Percentiles rank a stretch among this genome's conserved stretches.
Evolutionary conservation across 2,329 filamentous ascomycete genomes (phyloP).

Genomic region (Seiridium unicorne): DNA sequence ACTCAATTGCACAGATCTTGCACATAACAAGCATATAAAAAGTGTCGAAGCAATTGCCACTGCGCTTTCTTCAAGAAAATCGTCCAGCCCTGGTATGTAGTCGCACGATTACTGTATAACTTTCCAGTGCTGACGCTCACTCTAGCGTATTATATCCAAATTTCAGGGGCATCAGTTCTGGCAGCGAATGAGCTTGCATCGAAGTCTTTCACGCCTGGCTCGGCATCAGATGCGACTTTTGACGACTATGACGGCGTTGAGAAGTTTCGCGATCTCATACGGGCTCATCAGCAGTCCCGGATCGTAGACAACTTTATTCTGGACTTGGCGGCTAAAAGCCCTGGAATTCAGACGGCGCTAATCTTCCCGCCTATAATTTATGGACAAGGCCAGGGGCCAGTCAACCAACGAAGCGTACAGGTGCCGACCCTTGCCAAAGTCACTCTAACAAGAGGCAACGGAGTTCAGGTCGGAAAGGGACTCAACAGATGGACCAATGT

Average conservation of each 20-base stretch:
- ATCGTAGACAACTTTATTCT: conserved; percentile 36
- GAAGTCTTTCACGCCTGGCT: conserved; percentile 26
- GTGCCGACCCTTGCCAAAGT: conserved; percentile 33
- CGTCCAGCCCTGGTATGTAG: not conserved
- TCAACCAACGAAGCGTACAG: conserved; percentile 39
- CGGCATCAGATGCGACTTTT: conserved; percentile 26
- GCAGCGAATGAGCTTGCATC: conserved; percentile 30
- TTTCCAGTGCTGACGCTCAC: not conserved
- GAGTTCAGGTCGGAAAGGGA: conserved; percentile 31
- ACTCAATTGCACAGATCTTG: conserved; percentile 22
- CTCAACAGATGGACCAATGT: conserved; percentile 33
- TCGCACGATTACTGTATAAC: not conserved
- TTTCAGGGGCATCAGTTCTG: conserved; percentile 36
- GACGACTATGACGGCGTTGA: conserved; percentile 31
- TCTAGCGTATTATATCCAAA: conserved; percentile 27
- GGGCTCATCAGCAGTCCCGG: conserved; percentile 20
- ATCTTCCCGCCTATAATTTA: conserved; percentile 37
- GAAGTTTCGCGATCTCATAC: conserved; percentile 24
- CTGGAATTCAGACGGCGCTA: conserved; percentile 30
- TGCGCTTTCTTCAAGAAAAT: conserved; percentile 15
- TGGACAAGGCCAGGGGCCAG: conserved; percentile 33
- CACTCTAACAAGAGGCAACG: conserved; percentile 30
- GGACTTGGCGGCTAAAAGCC: conserved; percentile 12
- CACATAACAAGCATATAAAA: conserved; percentile 28
- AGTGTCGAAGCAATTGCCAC: conserved; percentile 28